These are phyloP conservation scores for Penicillium griseofulvum DNA, from an alignment of 2,329 filamentous ascomycete genomes.

Conservation along the genomic window DNA sequence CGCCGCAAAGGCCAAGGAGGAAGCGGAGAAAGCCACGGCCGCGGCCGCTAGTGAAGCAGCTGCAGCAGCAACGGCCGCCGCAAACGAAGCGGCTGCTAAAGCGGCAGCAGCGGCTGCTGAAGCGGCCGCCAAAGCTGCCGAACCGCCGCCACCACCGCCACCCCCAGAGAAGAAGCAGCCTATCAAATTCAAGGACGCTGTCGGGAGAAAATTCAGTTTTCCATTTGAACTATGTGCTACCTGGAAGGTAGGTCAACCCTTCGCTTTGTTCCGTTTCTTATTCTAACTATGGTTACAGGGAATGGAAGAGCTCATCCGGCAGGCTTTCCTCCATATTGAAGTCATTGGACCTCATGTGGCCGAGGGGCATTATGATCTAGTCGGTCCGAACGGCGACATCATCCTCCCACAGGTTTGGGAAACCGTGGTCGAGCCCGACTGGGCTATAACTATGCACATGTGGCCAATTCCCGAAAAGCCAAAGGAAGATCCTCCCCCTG, in stretches of 20 bases:
- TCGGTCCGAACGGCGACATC: slow-evolving; percentile 76
- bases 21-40: slow-evolving; percentile 44
- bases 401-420: slow-evolving; percentile 82
- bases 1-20: slow-evolving; percentile 47
- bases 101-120: slow-evolving; percentile 37
- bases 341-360: slow-evolving; percentile 72
- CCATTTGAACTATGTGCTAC: slow-evolving; percentile 81
- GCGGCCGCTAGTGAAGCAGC: slow-evolving; percentile 41
- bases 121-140: slow-evolving; percentile 32
- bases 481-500: slow-evolving; percentile 37
- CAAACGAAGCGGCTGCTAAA: slow-evolving; percentile 34
- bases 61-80: slow-evolving; percentile 38
- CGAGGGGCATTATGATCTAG: slow-evolving; percentile 75
- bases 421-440: slow-evolving; percentile 74
- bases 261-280: slow-evolving; percentile 20
- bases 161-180: slow-evolving; percentile 65
- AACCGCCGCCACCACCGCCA: slow-evolving; percentile 30
- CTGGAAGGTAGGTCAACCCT: slow-evolving; percentile 64
- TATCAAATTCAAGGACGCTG: slow-evolving; percentile 87
- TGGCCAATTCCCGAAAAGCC: slow-evolving; percentile 59
- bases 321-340: slow-evolving; percentile 78
- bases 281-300: slow-evolving; percentile 52
- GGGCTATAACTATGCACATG: slow-evolving; percentile 67
- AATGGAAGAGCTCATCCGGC: slow-evolving; percentile 82
- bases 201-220: slow-evolving; percentile 89